These are phyloP conservation scores for Paraphoma sp. DNA, from an alignment of 2,329 filamentous ascomycete species.

Conservation along the genomic window DNA sequence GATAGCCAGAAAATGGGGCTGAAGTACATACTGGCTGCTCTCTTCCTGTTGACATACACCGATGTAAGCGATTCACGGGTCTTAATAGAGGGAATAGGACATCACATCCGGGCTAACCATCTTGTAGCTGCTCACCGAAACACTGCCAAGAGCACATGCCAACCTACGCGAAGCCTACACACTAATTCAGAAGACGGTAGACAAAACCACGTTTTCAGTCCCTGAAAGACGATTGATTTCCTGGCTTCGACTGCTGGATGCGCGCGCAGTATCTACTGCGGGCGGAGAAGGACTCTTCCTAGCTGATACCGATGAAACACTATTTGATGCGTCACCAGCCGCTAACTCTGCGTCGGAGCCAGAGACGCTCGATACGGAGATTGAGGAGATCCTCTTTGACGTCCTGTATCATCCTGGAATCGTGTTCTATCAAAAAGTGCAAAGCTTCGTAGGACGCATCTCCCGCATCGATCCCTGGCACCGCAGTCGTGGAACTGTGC, in stretches of 20 bases:
- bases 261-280: slow-evolving; percentile 60
- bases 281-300: slow-evolving; percentile 64
- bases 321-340: slow-evolving; percentile 56
- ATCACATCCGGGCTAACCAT: background rate
- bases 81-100: background rate
- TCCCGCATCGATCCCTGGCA: slow-evolving; percentile 65
- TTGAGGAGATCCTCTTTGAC: slow-evolving; percentile 62
- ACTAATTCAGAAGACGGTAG: slow-evolving; percentile 48
- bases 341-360: slow-evolving; percentile 36
- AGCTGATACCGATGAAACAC: slow-evolving; percentile 55
- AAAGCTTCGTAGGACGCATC: slow-evolving; percentile 64
- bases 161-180: slow-evolving; percentile 59
- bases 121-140: slow-evolving; percentile 32
- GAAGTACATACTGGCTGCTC: slow-evolving; percentile 56
- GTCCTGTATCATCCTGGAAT: slow-evolving; percentile 63
- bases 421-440: slow-evolving; percentile 65
- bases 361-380: slow-evolving; percentile 37
- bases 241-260: slow-evolving; percentile 64
- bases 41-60: slow-evolving; percentile 63
- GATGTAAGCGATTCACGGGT: slow-evolving; percentile 43
- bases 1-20: slow-evolving; percentile 21
- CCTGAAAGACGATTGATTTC: slow-evolving; percentile 58
- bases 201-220: slow-evolving; percentile 29
- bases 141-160: slow-evolving; percentile 52
- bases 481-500: slow-evolving; percentile 61